Evolutionary conservation across 2,329 filamentous ascomycete species (phyloP), one percentile per base, ranked within the genome.

Genomic region (Sarocladium oryzae): DNA sequence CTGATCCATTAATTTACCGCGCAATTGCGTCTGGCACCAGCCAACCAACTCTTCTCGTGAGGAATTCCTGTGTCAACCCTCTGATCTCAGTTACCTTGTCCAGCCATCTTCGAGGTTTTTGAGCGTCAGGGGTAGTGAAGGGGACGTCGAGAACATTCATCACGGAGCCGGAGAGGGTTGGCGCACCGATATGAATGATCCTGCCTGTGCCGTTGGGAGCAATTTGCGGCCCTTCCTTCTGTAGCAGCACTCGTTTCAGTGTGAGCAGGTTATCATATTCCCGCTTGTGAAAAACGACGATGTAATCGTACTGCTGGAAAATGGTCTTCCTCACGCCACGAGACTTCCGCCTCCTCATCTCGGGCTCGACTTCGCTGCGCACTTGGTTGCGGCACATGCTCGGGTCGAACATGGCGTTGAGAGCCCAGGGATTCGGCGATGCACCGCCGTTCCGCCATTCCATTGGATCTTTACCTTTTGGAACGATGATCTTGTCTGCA

Each of bases 231-330:
- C 46, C 55, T 6, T 55, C 50, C 18, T 53, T 53, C n/a, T 49
- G 40, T 8, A 52, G 9, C 6, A 63, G 26, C 2, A 57, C 56
- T 23, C 56, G 51, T 43, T 56, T 59, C 15, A 64, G 46, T 23
- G 57, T 57, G 24, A 60, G 35, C 50, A 63, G 40, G 21, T 61
- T 63, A 21, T 61, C 58, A 38, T 61, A 56, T 20, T 64, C 61
- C 2, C 59, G 53, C 21, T 51, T 40, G 15, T 58, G 60, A 41
- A 63, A 64, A 5, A 59, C 60, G 8, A 62, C 26, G 51, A 63
- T 54, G 24, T 56, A 62, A 46, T 64, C 61, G 20, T 60, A 63
- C 0, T 40, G 24, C 24, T 52, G 41, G 45, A 61, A 64, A 8
- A 58, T 53, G 23, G 53, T 53, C 50, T 51, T 58, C 7, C 38